Conservation (phyloP, 2,329 filamentous ascomycete species). For the Neonectria faginata region DNA sequence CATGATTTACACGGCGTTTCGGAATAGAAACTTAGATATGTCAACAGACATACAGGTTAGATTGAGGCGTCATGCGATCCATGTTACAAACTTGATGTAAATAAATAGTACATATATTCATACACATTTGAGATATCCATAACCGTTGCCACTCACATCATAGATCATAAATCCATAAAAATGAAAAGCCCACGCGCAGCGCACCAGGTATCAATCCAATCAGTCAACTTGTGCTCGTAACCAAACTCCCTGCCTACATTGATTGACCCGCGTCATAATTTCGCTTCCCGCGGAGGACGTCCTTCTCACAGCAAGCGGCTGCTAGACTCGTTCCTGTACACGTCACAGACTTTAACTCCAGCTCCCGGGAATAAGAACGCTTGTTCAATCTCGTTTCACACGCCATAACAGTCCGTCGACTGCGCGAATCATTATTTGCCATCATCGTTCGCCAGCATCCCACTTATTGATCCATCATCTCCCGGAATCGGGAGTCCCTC, state of each 20-base stretch:
- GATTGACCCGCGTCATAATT: neutral
- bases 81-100: neutral
- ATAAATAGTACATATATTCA: neutral
- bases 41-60: neutral
- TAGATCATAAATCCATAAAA: neutral
- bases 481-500: conserved; percentile 69
- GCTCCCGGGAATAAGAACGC: neutral
- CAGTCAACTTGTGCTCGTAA: neutral
- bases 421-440: too few species aligned
- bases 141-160: neutral
- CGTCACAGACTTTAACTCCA: neutral
- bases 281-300: neutral
- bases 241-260: too few species aligned
- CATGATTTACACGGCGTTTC: neutral
- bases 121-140: neutral
- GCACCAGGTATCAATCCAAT: neutral
- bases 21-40: neutral
- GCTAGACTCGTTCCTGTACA: neutral
- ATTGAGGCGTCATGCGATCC: neutral
- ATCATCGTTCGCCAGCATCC: conserved; percentile 2
- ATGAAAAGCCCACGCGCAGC: too few species aligned
- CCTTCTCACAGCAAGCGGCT: neutral
- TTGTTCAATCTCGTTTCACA: neutral
- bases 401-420: neutral
- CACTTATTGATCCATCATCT: conserved; percentile 60